These are phyloP conservation scores for Starmerella bombicola DNA, from an alignment of 805 yeast genomes.

Conservation along the genomic window DNA sequence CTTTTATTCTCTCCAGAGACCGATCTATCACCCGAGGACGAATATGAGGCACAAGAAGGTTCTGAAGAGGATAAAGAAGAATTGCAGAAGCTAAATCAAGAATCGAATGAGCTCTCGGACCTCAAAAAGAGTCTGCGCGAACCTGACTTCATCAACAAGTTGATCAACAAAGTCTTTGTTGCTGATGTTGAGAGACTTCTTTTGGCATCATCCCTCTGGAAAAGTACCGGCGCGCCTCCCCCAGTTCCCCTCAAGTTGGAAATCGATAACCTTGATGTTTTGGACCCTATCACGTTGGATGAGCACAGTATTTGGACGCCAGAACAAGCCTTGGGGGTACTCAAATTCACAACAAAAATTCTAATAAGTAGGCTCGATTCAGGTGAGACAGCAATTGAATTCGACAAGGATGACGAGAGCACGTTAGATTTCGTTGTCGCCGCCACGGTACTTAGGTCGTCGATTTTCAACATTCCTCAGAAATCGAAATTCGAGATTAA, in stretches of 20 bases:
- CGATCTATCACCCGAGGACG: conserved; percentile 41
- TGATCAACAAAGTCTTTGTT: conserved; percentile 41
- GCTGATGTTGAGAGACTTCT: conserved; percentile 65
- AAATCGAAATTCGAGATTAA: conserved; percentile 69
- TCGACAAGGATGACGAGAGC: conserved; percentile 92
- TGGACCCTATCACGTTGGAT: conserved; percentile 28
- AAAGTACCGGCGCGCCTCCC: conserved; percentile 60
- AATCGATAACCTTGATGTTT: conserved; percentile 16
- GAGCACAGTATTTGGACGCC: conserved; percentile 45
- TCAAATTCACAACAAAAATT: conserved; percentile 37
- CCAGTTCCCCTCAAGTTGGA: conserved; percentile 49
- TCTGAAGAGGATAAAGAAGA: conserved; percentile 38
- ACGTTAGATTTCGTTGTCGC: conserved; percentile 80
- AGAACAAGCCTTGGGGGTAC: conserved; percentile 49
- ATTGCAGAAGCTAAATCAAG: conserved; percentile 27
- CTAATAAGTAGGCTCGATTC: conserved; percentile 39
- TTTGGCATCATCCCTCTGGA: conserved; percentile 45
- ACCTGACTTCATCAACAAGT: conserved; percentile 26
- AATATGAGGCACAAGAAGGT: conserved; percentile 46
- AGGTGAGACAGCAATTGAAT: conserved; percentile 35
- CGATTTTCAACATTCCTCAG: conserved; percentile 74
- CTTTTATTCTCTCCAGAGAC: conserved; percentile 49
- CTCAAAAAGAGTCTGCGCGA: conserved; percentile 27
- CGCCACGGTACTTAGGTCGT: conserved; percentile 84
- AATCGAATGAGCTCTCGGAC: conserved; percentile 29